Evolutionary conservation across 495 filamentous ascomycete species (phyloP).

Genomic region (Podospora fimiseda): DNA sequence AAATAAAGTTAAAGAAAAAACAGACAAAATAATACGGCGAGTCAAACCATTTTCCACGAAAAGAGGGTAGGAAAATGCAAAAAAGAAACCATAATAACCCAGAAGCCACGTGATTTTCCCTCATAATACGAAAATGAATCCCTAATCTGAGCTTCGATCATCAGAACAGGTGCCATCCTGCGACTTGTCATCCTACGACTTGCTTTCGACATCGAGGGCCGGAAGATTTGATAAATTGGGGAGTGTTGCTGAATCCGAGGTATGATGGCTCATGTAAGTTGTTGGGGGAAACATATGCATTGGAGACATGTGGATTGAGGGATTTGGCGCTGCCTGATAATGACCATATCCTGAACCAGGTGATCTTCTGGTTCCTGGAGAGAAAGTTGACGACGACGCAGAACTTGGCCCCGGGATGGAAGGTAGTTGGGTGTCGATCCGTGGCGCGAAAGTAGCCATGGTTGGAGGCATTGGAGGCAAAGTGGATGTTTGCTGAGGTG

Average conservation of each 20-base stretch:
- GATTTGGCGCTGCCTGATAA: too few relatives aligned
- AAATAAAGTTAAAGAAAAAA: conserved; percentile 1
- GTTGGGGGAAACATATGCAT: not conserved
- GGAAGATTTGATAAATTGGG: not conserved
- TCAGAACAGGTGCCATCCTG: too few relatives aligned
- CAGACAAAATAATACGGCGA: not conserved
- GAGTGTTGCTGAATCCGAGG: too few relatives aligned
- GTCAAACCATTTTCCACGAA: not conserved
- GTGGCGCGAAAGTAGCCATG: conserved; percentile 6
- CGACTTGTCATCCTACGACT: too few relatives aligned
- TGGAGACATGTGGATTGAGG: too few relatives aligned
- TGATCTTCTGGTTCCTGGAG: conserved; percentile 10
- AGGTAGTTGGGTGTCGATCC: conserved; percentile 2
- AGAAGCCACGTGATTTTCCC: too few relatives aligned
- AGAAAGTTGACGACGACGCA: conserved; percentile 12
- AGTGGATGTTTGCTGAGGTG: conserved; percentile 8
- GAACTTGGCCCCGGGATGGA: conserved; percentile 7
- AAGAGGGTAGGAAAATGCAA: not conserved
- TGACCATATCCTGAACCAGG: conserved; percentile 7
- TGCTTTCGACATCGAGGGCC: not conserved
- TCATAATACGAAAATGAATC: too few relatives aligned
- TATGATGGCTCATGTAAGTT: too few relatives aligned
- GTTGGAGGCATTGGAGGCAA: conserved; percentile 11
- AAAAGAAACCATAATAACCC: not conserved
- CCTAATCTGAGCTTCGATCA: too few relatives aligned